phyloP scores from a whole-genome alignment of 2,329 filamentous ascomycete species.

The Penicillium paneum region DNA sequence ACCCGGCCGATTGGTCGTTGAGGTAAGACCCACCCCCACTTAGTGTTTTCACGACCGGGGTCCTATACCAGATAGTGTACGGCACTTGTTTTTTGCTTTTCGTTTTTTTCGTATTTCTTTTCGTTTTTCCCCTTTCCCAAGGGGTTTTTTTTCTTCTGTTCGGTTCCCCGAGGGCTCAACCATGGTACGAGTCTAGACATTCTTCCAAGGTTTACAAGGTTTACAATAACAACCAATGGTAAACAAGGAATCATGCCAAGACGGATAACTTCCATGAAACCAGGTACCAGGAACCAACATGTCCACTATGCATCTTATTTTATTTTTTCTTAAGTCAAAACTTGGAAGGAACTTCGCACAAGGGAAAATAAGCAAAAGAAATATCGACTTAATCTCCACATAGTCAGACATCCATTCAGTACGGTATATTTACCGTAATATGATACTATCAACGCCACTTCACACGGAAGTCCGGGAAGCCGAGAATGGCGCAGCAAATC shows the following conservation, averaged over 20 bases:
- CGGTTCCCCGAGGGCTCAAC: neutral
- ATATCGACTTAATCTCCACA: neutral
- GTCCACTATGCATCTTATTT: neutral
- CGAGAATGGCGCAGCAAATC: neutral
- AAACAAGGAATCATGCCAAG: neutral
- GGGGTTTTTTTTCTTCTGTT: neutral
- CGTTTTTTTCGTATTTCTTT: neutral
- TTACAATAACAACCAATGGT: neutral
- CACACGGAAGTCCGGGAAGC: neutral
- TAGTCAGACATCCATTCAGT: neutral
- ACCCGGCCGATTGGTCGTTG: neutral
- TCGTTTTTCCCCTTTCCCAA: neutral
- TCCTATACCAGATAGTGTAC: neutral
- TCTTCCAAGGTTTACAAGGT: neutral
- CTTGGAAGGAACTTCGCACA: neutral
- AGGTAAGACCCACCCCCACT: neutral
- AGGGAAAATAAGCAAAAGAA: neutral
- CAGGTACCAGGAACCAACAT: neutral
- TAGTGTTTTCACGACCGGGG: neutral
- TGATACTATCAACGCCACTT: neutral
- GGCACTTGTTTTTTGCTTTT: neutral
- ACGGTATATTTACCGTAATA: neutral
- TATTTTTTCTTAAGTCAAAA: neutral
- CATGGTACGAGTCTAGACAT: neutral
- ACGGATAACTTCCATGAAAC: no score